A percentile compares a stretch with the other conserved stretches of the same genome.
These are phyloP conservation scores for Plectranthus barbatus DNA, from an alignment of 257 asterid species.

Conservation along the genomic window DNA sequence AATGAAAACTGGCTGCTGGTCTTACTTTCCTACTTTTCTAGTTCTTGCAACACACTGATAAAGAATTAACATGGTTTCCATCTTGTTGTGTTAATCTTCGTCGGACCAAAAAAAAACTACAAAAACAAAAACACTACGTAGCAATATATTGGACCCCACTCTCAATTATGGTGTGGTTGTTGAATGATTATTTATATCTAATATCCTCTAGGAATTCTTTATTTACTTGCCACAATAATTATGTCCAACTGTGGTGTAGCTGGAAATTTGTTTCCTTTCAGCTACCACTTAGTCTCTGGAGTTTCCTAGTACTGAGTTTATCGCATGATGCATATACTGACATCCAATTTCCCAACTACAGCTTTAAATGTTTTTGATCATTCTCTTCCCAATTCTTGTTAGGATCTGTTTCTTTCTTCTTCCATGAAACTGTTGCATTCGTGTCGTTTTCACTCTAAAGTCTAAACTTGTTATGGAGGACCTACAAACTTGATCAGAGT, in stretches of 20 bases:
- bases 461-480: constrained; percentile 18
- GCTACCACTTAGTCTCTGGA: constrained; percentile 3
- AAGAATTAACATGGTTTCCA: neutral
- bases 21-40: neutral
- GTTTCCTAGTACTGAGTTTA: neutral
- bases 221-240: constrained; percentile 8
- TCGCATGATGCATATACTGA: constrained; percentile 3
- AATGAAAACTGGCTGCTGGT: constrained; percentile 4
- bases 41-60: neutral
- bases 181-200: neutral
- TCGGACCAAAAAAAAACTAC: neutral
- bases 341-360: constrained; percentile 11
- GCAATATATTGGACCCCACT: constrained; percentile 1
- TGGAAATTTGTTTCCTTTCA: constrained; percentile 19
- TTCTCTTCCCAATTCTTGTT: constrained; percentile 9
- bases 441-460: constrained; percentile 23
- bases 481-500: constrained; percentile 23
- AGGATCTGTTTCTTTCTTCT: constrained; percentile 17
- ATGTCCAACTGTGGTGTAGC: constrained; percentile 15
- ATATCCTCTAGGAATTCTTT: neutral
- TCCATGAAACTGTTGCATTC: constrained; percentile 22
- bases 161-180: neutral
- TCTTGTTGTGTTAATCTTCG: neutral
- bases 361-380: constrained; percentile 1
- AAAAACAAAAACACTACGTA: neutral